phyloP scores from a whole-genome alignment of 306 rosid genomes.

The Pueraria montana region DNA sequence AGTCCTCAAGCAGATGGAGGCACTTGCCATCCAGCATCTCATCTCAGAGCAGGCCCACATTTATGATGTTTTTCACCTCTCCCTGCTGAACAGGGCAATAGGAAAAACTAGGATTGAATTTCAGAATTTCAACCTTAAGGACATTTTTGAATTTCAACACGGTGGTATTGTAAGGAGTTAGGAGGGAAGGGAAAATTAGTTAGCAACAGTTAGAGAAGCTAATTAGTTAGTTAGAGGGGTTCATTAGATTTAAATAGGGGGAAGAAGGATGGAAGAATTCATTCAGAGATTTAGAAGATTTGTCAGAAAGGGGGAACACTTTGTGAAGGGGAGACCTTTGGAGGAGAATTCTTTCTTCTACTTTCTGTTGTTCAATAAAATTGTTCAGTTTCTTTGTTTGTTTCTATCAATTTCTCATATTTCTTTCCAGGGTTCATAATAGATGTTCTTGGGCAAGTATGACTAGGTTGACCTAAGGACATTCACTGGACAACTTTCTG shows the following conservation, averaged over 20 bases:
- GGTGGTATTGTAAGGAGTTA: neutral
- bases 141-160: neutral
- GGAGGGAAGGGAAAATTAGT: neutral
- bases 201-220: neutral
- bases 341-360: neutral
- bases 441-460: neutral
- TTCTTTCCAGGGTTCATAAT: neutral
- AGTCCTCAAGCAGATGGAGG: neutral
- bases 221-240: neutral
- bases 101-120: neutral
- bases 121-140: neutral
- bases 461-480: constrained; percentile 20
- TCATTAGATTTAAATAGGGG: neutral
- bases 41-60: too few relatives aligned
- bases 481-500: constrained; percentile 1
- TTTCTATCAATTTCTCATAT: neutral
- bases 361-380: neutral
- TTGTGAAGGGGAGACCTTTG: neutral
- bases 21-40: neutral
- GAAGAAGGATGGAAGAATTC: neutral
- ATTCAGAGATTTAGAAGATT: neutral
- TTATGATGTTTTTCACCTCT: neutral
- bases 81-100: neutral
- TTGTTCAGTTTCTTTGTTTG: neutral
- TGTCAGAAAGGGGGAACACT: neutral